phyloP scores from a whole-genome alignment of 2,329 filamentous ascomycete genomes.

The Arthrobotrys iridis region DNA sequence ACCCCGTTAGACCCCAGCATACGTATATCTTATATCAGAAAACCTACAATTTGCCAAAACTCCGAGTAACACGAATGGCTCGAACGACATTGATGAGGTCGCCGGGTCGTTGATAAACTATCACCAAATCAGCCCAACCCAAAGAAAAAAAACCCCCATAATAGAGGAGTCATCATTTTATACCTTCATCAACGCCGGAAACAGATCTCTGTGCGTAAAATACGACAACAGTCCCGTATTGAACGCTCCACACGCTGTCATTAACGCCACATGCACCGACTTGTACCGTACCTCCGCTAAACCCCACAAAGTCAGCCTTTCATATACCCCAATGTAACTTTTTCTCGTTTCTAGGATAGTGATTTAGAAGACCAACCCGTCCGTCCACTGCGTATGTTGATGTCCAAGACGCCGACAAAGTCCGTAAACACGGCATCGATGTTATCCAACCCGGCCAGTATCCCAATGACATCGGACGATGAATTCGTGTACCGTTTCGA shows the following conservation, averaged over 20 bases:
- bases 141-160: too few species aligned
- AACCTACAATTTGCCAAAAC: conserved; percentile 79
- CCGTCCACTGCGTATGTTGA: conserved; percentile 80
- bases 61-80: conserved; percentile 84
- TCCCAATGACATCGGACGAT: conserved; percentile 90
- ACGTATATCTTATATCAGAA: too few species aligned
- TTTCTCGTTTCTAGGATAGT: conserved; percentile 69
- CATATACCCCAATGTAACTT: conserved; percentile 77
- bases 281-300: conserved; percentile 79
- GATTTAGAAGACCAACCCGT: conserved; percentile 69
- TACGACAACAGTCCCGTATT: conserved; percentile 94
- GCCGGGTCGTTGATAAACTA: conserved; percentile 85
- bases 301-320: conserved; percentile 73
- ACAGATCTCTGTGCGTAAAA: conserved; percentile 92
- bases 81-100: conserved; percentile 70
- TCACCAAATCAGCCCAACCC: not conserved
- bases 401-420: conserved; percentile 83
- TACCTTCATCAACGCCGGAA: conserved; percentile 94
- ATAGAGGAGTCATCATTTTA: conserved; percentile 51
- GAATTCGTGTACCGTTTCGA: conserved; percentile 93
- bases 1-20: too few species aligned
- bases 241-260: conserved; percentile 91
- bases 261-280: conserved; percentile 81
- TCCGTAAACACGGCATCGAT: conserved; percentile 88
- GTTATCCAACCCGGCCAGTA: conserved; percentile 87